Evolutionary conservation across 441 rosid species (phyloP).

Genomic region (Adansonia gregorii): DNA sequence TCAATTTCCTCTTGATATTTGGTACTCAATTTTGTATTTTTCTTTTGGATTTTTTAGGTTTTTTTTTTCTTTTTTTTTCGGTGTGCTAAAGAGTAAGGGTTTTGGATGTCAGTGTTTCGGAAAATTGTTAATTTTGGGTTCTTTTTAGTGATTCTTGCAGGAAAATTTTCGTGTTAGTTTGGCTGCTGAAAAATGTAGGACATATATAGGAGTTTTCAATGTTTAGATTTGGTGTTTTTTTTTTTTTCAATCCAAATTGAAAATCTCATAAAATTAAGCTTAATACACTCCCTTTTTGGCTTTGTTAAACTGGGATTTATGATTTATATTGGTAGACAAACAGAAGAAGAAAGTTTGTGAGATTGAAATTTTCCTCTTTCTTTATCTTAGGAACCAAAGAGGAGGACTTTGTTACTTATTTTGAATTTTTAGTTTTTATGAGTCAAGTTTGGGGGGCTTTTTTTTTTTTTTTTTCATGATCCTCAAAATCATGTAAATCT

Average conservation of each 20-base stretch:
- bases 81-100: slow-evolving; percentile 32
- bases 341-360: background rate
- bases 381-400: background rate
- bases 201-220: slow-evolving; percentile 13
- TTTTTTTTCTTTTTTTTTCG: background rate
- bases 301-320: background rate
- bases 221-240: slow-evolving; percentile 22
- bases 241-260: background rate
- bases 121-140: background rate
- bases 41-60: no score
- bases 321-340: background rate
- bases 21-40: slow-evolving; percentile 17
- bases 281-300: slow-evolving; percentile 10
- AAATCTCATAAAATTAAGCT: background rate
- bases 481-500: slow-evolving; percentile 26
- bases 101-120: slow-evolving; percentile 27
- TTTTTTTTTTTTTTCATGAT: background rate
- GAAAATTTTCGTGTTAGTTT: slow-evolving; percentile 25
- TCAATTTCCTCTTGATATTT: slow-evolving; percentile 2
- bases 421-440: background rate
- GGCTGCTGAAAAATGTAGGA: slow-evolving; percentile 30
- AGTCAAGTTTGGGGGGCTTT: slow-evolving; percentile 20
- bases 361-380: background rate
- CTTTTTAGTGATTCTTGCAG: background rate
- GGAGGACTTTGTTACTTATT: background rate